These are phyloP conservation scores for Lentinula lateritia DNA, from an alignment of 768 basidiomycete genomes.

Conservation along the genomic window DNA sequence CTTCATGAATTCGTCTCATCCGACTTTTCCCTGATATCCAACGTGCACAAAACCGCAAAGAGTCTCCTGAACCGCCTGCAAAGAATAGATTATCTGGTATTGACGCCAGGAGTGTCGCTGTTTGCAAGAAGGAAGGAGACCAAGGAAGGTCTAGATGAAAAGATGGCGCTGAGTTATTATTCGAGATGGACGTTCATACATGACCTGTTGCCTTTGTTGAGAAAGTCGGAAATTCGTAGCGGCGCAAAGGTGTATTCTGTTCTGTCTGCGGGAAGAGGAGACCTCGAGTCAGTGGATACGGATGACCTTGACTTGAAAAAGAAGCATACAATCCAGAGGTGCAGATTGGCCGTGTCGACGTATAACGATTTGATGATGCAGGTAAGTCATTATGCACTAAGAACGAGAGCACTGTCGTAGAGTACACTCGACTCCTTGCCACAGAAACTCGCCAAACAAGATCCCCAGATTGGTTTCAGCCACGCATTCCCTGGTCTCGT, in stretches of 20 bases:
- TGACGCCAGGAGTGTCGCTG: slow-evolving; percentile 21
- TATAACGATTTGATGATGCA: slow-evolving; percentile 24
- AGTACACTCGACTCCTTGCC: neutral
- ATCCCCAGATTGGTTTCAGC: slow-evolving; percentile 27
- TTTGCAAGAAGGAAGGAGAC: slow-evolving; percentile 23
- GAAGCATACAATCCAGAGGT: slow-evolving; percentile 15
- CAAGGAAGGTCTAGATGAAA: slow-evolving; percentile 27
- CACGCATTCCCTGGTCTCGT: slow-evolving; percentile 28
- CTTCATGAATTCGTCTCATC: slow-evolving; percentile 30
- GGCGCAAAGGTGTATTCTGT: slow-evolving; percentile 26
- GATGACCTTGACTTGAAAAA: slow-evolving; percentile 26
- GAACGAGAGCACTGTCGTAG: slow-evolving; percentile 4
- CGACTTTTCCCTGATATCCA: slow-evolving; percentile 30
- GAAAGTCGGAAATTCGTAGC: slow-evolving; percentile 10
- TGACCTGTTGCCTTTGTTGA: slow-evolving; percentile 24
- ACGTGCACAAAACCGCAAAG: slow-evolving; percentile 22
- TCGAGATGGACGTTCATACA: slow-evolving; percentile 27
- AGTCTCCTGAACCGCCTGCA: slow-evolving; percentile 20
- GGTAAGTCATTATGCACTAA: neutral
- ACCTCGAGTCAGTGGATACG: slow-evolving; percentile 16
- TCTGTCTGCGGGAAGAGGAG: slow-evolving; percentile 8
- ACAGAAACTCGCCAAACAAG: slow-evolving; percentile 23
- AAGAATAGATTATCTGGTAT: slow-evolving; percentile 28
- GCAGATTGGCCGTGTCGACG: slow-evolving; percentile 9
- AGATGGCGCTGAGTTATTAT: slow-evolving; percentile 27